These are phyloP conservation scores for Psilocybe cyanescens DNA, from an alignment of 768 basidiomycete species.

Conservation along the genomic window DNA sequence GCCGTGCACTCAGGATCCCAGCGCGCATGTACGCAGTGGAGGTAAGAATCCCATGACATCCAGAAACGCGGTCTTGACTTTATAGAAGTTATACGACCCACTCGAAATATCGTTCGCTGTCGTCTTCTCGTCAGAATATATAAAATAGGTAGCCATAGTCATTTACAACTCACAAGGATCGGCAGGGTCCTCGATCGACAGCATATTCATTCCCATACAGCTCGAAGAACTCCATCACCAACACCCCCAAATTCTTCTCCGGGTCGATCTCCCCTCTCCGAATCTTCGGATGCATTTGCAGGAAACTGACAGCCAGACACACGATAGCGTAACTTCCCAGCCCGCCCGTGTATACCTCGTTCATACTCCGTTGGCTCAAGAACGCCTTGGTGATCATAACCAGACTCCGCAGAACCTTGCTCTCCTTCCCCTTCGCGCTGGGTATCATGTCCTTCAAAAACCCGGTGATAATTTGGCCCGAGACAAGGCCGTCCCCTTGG, in stretches of 20 bases:
- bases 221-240: constrained; percentile 97
- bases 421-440: constrained; percentile 32
- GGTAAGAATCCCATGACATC: constrained; percentile 80
- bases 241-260: constrained; percentile 86
- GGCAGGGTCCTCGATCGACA: constrained; percentile 94
- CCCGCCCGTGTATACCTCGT: constrained; percentile 97
- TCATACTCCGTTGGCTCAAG: constrained; percentile 88
- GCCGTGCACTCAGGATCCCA: constrained; percentile 61
- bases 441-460: constrained; percentile 69
- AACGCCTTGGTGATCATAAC: constrained; percentile 92
- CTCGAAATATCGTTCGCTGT: constrained; percentile 92
- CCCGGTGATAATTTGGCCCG: constrained; percentile 78
- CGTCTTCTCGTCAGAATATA: constrained; percentile 4
- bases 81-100: constrained; percentile 83
- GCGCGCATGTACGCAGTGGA: constrained; percentile 70
- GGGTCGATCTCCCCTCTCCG: constrained; percentile 87
- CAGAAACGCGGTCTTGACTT: constrained; percentile 85
- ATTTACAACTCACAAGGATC: constrained; percentile 70
- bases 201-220: constrained; percentile 76
- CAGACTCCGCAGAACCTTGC: constrained; percentile 78
- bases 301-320: constrained; percentile 89
- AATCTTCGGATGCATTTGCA: constrained; percentile 98
- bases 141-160: neutral
- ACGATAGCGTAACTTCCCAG: constrained; percentile 95
- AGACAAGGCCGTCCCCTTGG: constrained; percentile 81